Percentiles rank a stretch among this genome's conserved stretches.
Conservation (phyloP, 768 basidiomycete genomes). For the Sporobolomyces phaffii region DNA sequence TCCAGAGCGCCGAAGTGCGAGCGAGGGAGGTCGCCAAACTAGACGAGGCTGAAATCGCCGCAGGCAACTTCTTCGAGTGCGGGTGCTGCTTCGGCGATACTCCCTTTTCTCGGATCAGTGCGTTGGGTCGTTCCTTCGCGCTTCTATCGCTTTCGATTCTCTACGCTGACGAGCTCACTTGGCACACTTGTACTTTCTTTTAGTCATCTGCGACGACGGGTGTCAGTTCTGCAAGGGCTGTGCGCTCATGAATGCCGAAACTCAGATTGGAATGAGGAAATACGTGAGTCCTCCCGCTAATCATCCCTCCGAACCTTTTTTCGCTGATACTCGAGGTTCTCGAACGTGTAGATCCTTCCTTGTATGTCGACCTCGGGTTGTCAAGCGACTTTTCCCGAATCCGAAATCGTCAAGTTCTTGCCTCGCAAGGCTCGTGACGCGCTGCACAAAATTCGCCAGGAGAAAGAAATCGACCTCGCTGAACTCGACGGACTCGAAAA, state of each 20-base stretch:
- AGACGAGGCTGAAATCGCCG: slow-evolving; percentile 23
- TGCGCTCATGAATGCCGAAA: slow-evolving; percentile 27
- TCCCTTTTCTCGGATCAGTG: slow-evolving; percentile 20
- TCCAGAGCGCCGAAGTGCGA: slow-evolving; percentile 4
- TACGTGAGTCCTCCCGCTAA: slow-evolving; percentile 22
- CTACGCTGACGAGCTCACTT: too few species aligned
- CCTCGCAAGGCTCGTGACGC: slow-evolving; percentile 14
- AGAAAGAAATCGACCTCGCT: slow-evolving; percentile 38
- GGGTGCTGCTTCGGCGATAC: slow-evolving; percentile 41
- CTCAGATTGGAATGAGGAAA: slow-evolving; percentile 34
- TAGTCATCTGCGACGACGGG: slow-evolving; percentile 34
- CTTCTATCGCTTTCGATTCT: too few species aligned
- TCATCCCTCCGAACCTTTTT: background rate
- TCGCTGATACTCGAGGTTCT: background rate
- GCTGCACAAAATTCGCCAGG: slow-evolving; percentile 38
- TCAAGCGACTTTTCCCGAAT: slow-evolving; percentile 26
- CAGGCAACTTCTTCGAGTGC: slow-evolving; percentile 36
- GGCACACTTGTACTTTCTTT: too few species aligned
- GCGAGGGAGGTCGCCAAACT: background rate
- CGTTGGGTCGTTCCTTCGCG: background rate
- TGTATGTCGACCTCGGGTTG: slow-evolving; percentile 41
- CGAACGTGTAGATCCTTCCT: slow-evolving; percentile 16
- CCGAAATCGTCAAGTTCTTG: slow-evolving; percentile 21
- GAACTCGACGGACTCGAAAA: slow-evolving; percentile 26
- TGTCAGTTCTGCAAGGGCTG: slow-evolving; percentile 41